phyloP scores from a whole-genome alignment of 306 rosid species.

The Datisca glomerata region DNA sequence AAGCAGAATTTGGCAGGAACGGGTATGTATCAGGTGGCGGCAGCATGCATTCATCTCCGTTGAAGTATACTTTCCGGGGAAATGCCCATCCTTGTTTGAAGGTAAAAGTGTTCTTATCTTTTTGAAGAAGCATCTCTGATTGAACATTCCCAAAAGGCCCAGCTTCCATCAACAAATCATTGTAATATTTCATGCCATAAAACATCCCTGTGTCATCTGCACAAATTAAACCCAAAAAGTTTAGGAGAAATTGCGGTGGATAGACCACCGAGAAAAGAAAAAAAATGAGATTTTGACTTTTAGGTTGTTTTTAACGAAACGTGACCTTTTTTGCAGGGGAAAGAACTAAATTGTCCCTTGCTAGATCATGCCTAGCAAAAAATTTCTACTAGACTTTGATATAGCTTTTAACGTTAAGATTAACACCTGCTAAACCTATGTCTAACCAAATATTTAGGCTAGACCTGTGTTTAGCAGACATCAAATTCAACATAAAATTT shows the following conservation, averaged over 20 bases:
- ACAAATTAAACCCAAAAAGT: neutral
- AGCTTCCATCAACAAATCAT: conserved; percentile 77
- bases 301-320: no score
- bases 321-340: no score
- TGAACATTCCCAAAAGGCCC: conserved; percentile 75
- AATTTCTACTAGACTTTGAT: no score
- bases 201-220: conserved; percentile 97
- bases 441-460: no score
- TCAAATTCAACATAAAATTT: no score
- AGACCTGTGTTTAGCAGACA: no score
- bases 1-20: conserved; percentile 61
- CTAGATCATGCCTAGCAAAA: no score
- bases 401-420: no score
- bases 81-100: conserved; percentile 94
- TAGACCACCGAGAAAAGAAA: neutral
- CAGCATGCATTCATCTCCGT: conserved; percentile 89
- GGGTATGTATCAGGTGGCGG: conserved; percentile 91
- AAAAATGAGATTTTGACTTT: no score
- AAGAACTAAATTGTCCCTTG: no score
- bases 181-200: conserved; percentile 63
- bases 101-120: conserved; percentile 67
- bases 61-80: conserved; percentile 78
- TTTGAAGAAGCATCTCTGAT: conserved; percentile 68
- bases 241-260: neutral
- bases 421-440: no score